Conservation (phyloP, 345 rosid species). For the Rhizophora apiculata region DNA sequence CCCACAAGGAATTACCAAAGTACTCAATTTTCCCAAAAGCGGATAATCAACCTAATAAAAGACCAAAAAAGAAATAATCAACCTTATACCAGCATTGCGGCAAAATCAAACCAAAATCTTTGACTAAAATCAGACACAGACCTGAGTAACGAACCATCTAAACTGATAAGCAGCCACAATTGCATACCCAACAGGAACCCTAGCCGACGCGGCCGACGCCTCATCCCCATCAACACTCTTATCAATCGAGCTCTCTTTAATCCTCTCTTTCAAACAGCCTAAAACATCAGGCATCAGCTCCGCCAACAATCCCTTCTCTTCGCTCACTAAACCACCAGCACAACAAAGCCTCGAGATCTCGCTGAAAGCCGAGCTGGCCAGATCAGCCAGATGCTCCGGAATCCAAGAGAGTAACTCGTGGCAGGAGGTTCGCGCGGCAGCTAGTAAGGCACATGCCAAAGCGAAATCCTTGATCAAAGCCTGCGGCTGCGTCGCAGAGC, state of each 20-base stretch:
- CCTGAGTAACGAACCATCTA: constrained; percentile 86
- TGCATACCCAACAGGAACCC: constrained; percentile 65
- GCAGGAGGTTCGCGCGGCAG: constrained; percentile 48
- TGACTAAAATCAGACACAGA: constrained; percentile 15
- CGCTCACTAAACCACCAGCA: constrained; percentile 10
- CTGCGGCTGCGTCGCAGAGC: constrained; percentile 18
- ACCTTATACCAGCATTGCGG: neutral
- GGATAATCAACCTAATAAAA: constrained; percentile 52
- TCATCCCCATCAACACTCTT: constrained; percentile 49
- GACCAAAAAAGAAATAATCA: neutral
- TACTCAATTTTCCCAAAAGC: constrained; percentile 52
- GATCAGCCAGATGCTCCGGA: constrained; percentile 32
- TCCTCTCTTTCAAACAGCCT: constrained; percentile 53
- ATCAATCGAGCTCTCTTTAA: constrained; percentile 65
- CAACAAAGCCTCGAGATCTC: constrained; percentile 41
- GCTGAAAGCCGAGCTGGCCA: constrained; percentile 35
- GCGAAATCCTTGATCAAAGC: constrained; percentile 41
- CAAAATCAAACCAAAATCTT: neutral
- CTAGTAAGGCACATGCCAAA: constrained; percentile 67
- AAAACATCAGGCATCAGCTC: constrained; percentile 55
- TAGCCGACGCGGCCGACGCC: constrained; percentile 53
- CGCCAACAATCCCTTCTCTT: constrained; percentile 35
- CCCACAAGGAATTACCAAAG: constrained; percentile 83
- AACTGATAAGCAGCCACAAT: constrained; percentile 72
- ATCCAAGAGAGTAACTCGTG: constrained; percentile 75